Percentiles rank a stretch among this genome's conserved stretches.
Evolutionary conservation across 768 basidiomycete genomes (phyloP).

Genomic region (Auricularia sp.): DNA sequence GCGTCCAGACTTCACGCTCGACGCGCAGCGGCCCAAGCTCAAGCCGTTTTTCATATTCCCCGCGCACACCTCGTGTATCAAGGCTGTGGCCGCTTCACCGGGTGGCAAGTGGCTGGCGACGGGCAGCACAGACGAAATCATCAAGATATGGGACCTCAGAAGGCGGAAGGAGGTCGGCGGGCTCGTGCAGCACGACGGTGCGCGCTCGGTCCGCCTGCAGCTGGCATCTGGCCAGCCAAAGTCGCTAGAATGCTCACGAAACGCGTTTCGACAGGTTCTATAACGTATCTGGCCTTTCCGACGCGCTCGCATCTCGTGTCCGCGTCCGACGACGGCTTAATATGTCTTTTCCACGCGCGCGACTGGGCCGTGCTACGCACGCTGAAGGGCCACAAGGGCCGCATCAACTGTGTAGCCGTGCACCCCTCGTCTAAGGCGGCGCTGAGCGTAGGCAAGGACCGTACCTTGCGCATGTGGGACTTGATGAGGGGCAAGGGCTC

Average conservation of each 20-base stretch:
- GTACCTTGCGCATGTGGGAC: constrained; percentile 95
- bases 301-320: constrained; percentile 84
- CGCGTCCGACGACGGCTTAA: constrained; percentile 84
- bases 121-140: constrained; percentile 89
- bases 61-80: constrained; percentile 88
- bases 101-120: constrained; percentile 96
- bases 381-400: constrained; percentile 88
- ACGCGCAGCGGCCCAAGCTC: constrained; percentile 29
- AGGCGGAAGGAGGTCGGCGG: constrained; percentile 90
- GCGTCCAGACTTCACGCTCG: constrained; percentile 38
- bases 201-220: constrained; percentile 7
- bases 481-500: constrained; percentile 87
- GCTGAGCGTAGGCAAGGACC: constrained; percentile 83
- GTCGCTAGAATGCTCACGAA: constrained; percentile 3
- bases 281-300: constrained; percentile 80
- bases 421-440: constrained; percentile 91
- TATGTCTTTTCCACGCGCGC: constrained; percentile 82
- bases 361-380: constrained; percentile 88
- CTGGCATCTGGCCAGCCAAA: too few relatives aligned
- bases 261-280: constrained; percentile 52
- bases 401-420: constrained; percentile 81
- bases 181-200: constrained; percentile 91
- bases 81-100: constrained; percentile 80
- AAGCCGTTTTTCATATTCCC: constrained; percentile 93
- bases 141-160: constrained; percentile 94